phyloP scores from a whole-genome alignment of 2,329 filamentous ascomycete species.

The Botrytis aclada region DNA sequence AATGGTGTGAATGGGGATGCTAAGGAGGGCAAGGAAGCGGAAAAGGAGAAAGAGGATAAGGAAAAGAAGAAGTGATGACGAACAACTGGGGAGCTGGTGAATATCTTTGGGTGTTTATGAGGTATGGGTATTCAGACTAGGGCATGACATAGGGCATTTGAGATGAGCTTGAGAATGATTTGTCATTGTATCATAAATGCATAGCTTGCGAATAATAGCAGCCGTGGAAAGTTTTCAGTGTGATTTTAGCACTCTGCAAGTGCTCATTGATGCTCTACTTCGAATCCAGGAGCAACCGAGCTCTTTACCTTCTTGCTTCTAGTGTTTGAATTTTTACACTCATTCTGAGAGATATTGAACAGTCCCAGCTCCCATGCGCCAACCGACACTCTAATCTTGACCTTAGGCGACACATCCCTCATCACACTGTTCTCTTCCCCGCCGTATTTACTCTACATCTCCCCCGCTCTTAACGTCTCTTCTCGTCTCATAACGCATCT shows the following conservation, averaged over 20 bases:
- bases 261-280: background rate
- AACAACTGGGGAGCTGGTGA: slow-evolving; percentile 26
- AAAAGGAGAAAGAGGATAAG: slow-evolving; percentile 55
- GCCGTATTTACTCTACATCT: background rate
- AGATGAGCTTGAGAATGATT: slow-evolving; percentile 21
- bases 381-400: background rate
- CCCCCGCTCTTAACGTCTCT: slow-evolving; percentile 42
- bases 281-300: background rate
- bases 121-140: slow-evolving; percentile 23
- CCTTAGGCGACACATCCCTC: background rate
- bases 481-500: background rate
- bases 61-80: slow-evolving; percentile 45
- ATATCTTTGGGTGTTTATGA: slow-evolving; percentile 29
- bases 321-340: background rate
- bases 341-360: too few relatives aligned
- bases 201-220: slow-evolving; percentile 32
- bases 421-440: background rate
- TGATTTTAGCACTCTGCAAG: background rate
- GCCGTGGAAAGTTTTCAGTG: slow-evolving; percentile 12
- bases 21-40: slow-evolving; percentile 48
- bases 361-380: background rate
- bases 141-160: slow-evolving; percentile 12
- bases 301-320: background rate
- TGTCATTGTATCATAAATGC: slow-evolving; percentile 39
- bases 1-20: slow-evolving; percentile 53